A percentile compares a stretch with the other conserved stretches of the same genome.
Evolutionary conservation across 2,329 filamentous ascomycete genomes (phyloP).

Genomic region (Teratosphaeria destructans): DNA sequence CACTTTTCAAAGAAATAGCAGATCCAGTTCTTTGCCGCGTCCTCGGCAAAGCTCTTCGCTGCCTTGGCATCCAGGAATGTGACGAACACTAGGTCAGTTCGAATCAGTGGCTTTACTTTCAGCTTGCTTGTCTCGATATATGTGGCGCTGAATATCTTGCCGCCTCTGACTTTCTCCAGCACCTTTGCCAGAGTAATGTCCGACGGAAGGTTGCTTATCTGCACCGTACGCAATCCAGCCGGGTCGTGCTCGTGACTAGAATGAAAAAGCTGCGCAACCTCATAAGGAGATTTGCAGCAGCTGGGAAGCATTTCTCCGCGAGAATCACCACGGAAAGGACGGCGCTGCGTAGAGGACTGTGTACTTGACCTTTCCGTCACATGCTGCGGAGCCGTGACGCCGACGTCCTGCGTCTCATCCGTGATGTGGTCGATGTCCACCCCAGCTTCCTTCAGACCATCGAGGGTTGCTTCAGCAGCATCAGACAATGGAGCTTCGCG

Average conservation of each 20-base stretch:
- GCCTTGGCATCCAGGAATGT: conserved; percentile 10
- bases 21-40: conserved; percentile 2
- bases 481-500: background rate
- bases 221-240: conserved; percentile 9
- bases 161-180: conserved; percentile 12
- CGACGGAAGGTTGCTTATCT: conserved; percentile 14
- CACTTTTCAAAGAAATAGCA: conserved; percentile 2
- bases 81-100: conserved; percentile 11
- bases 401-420: background rate
- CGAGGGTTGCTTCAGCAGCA: background rate
- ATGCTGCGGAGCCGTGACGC: background rate
- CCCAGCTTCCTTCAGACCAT: background rate
- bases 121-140: conserved; percentile 11
- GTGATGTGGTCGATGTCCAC: background rate
- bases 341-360: background rate
- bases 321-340: background rate
- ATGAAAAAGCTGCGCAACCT: background rate
- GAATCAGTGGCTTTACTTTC: conserved; percentile 9
- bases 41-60: conserved; percentile 8
- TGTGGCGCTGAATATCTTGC: conserved; percentile 10
- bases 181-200: conserved; percentile 11
- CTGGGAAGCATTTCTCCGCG: background rate
- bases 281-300: conserved; percentile 2
- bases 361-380: background rate
- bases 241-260: background rate